A percentile compares a stretch with the other conserved stretches of the same genome.
Conservation (phyloP, 1,139 yeast species). For the Chernovozyma sophiae-reginae region DNA sequence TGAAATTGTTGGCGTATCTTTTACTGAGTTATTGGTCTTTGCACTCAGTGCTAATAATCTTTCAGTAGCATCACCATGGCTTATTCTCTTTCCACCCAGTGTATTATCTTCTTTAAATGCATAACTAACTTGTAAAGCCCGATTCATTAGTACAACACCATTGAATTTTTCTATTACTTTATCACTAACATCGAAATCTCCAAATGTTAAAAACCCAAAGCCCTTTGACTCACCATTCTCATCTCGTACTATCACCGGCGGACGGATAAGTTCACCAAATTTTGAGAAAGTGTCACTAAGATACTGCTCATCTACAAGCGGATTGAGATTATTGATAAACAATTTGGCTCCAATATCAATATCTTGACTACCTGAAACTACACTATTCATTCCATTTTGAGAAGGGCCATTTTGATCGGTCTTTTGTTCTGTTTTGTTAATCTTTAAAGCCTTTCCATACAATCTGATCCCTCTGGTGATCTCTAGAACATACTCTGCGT, state of each 20-base stretch:
- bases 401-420: neutral
- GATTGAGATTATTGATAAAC: constrained; percentile 69
- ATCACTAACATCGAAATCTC: constrained; percentile 67
- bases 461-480: constrained; percentile 61
- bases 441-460: constrained; percentile 59
- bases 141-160: constrained; percentile 67
- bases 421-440: constrained; percentile 45
- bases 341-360: constrained; percentile 69
- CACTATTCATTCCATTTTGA: neutral
- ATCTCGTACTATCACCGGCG: constrained; percentile 54
- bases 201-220: constrained; percentile 59
- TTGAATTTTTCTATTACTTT: constrained; percentile 67
- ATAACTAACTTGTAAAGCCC: constrained; percentile 57
- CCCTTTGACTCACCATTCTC: constrained; percentile 52
- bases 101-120: constrained; percentile 63
- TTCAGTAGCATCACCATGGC: constrained; percentile 82
- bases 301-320: constrained; percentile 59
- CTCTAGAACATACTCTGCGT: constrained; percentile 67
- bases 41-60: constrained; percentile 72
- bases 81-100: constrained; percentile 33
- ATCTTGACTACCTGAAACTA: neutral
- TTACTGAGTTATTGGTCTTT: too few relatives aligned
- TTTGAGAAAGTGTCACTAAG: constrained; percentile 58
- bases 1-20: neutral
- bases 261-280: constrained; percentile 60